phyloP scores from a whole-genome alignment of 2,329 filamentous ascomycete genomes.

The Venturiaceae sp. region DNA sequence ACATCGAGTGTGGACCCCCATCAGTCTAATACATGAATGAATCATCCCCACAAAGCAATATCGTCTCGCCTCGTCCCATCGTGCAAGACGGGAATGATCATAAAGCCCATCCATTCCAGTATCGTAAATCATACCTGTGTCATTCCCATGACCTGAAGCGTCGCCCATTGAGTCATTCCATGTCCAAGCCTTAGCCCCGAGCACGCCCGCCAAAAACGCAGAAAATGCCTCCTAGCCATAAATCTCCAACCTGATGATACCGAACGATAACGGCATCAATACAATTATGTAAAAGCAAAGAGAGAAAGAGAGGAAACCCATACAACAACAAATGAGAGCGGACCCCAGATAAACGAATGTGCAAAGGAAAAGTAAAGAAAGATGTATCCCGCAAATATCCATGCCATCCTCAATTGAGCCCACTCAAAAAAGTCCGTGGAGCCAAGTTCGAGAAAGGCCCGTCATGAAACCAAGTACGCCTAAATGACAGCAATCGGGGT shows the following conservation, averaged over 20 bases:
- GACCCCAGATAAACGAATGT: neutral
- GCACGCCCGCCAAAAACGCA: too few species aligned
- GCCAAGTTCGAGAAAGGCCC: neutral
- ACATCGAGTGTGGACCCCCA: neutral
- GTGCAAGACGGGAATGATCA: too few species aligned
- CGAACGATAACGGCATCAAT: neutral
- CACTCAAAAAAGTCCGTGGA: neutral
- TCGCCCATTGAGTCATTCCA: neutral
- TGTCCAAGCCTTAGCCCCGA: neutral
- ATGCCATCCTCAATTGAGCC: neutral
- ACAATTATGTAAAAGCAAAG: neutral
- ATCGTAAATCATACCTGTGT: neutral
- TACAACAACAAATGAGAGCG: neutral
- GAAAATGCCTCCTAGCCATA: neutral
- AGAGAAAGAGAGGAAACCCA: neutral
- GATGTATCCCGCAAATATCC: neutral
- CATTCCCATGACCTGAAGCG: neutral
- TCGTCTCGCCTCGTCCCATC: neutral
- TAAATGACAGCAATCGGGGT: neutral
- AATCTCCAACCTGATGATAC: neutral
- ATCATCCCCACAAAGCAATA: neutral
- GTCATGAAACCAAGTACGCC: neutral
- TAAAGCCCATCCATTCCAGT: too few species aligned
- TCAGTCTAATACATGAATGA: neutral
- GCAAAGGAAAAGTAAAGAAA: neutral